Base-by-base conservation (phyloP, 1,284 basidiomycete genomes). In the Ustilago bromivora region DNA sequence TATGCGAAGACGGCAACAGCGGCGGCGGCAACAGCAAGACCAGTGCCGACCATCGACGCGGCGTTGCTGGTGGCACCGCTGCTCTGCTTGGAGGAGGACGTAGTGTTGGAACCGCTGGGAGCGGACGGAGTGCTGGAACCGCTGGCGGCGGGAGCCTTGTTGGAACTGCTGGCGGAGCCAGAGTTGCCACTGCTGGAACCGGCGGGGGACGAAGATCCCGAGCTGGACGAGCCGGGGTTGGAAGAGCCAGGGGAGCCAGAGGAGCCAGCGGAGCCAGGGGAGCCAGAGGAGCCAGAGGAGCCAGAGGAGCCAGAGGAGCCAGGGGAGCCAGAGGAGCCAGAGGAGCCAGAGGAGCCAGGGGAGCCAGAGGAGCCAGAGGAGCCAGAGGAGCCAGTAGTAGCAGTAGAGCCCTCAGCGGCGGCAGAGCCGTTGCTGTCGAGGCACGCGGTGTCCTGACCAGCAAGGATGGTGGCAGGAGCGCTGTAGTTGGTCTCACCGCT, bases 371-470 rank as follows among this genome's bases (percentile, higher is more conserved):
- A 38, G 36, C 36, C 36, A 9, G 36, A 41, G 38, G 65, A 61
- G 49, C 66, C 57, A 23, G 61, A 54, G 32, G 61, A 57, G 9
- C 36, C 43, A 11, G 43, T 46, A 61, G 61, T 61, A 23, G 57
- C 49, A 23, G 57, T 10, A 10, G 71, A 68, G 7, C 66, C 71
- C 8, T n/a, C 15, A 36, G 71, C 62, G 13, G 68, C 64, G 23
- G 74, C 59, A 5, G 61, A 61, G 23, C 32, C 56, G 35, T 19
- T 40, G 35, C 32, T 28, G 57, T 60, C 63, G 34, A 71, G 53
- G 63, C 78, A 79, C 19, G 51, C 34, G 23, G 62, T 41, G 59
- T 76, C 68, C 38, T 59, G 23, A 13, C 78, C 78, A 17, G 68
- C 51, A 12, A 40, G 62, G 51, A 79, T 65, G 47, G 62, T 47